phyloP scores from a whole-genome alignment of 1,284 basidiomycete genomes.

The Pyrrhoderma noxium region DNA sequence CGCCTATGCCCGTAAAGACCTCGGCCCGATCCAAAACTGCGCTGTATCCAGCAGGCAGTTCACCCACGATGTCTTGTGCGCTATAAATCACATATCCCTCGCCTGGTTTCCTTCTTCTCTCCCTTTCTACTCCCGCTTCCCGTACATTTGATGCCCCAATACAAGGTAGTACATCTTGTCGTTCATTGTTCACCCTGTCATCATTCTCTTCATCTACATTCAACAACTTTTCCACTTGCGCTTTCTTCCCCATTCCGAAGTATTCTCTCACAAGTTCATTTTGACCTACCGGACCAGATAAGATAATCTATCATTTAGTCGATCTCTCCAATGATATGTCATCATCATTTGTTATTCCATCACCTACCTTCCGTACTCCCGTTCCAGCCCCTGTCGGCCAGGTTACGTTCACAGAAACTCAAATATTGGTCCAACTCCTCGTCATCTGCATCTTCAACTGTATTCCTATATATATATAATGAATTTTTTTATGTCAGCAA shows the following conservation, averaged over 20 bases:
- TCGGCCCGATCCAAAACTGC: constrained; percentile 42
- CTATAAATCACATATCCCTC: constrained; percentile 53
- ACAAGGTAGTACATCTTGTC: background rate
- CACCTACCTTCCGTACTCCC: background rate
- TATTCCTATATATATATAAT: constrained; percentile 8
- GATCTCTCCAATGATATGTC: background rate
- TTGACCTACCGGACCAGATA: background rate
- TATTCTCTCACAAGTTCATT: too few species aligned
- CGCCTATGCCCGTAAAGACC: constrained; percentile 43
- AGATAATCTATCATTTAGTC: background rate
- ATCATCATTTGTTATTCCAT: background rate
- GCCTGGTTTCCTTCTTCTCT: constrained; percentile 27
- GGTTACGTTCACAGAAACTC: constrained; percentile 25
- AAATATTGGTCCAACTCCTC: constrained; percentile 29
- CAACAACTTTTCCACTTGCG: too few species aligned
- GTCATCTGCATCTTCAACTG: constrained; percentile 9
- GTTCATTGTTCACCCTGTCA: too few species aligned
- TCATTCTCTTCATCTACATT: too few species aligned
- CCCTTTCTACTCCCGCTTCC: constrained; percentile 1
- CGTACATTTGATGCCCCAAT: background rate
- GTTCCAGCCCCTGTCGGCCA: constrained; percentile 13
- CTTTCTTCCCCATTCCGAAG: too few species aligned
- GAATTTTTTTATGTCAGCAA: background rate
- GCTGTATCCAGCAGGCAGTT: constrained; percentile 41
- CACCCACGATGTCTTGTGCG: constrained; percentile 50